A percentile compares a stretch with the other conserved stretches of the same genome.
Conservation (phyloP, 116 monocot species). For the Cymodocea nodosa region DNA sequence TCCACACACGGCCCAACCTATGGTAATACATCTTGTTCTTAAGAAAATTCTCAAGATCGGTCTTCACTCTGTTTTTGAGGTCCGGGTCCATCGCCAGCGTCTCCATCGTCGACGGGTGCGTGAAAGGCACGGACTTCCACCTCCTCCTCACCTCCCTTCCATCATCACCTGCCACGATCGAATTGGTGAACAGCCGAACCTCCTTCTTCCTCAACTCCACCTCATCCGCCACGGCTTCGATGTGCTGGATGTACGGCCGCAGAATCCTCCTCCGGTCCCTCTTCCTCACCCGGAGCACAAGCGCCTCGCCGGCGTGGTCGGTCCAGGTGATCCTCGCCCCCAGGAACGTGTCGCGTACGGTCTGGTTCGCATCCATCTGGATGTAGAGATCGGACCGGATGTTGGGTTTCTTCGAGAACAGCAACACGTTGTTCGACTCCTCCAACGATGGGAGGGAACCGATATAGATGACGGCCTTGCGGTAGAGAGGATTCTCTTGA, state of each 20-base stretch:
- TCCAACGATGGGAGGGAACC: constrained; percentile 71
- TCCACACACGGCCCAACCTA: constrained; percentile 58
- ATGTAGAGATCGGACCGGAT: constrained; percentile 12
- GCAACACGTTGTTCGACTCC: constrained; percentile 32
- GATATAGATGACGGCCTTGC: constrained; percentile 46
- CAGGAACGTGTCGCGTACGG: constrained; percentile 21
- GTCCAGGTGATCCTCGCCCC: constrained; percentile 55
- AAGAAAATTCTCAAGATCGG: constrained; percentile 48
- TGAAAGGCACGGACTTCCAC: constrained; percentile 48
- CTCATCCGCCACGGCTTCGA: constrained; percentile 70
- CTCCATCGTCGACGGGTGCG: constrained; percentile 54
- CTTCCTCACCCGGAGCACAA: constrained; percentile 53
- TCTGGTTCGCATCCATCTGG: constrained; percentile 13
- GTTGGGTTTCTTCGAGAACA: constrained; percentile 27
- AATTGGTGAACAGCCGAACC: constrained; percentile 28
- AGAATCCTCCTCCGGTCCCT: constrained; percentile 68
- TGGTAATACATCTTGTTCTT: constrained; percentile 48
- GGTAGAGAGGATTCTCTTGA: constrained; percentile 61
- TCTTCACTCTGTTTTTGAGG: constrained; percentile 29
- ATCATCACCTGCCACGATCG: neutral
- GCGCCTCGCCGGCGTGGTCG: constrained; percentile 10
- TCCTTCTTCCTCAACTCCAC: constrained; percentile 38
- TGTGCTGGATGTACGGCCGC: constrained; percentile 74
- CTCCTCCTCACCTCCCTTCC: neutral
- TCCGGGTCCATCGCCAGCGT: constrained; percentile 53